phyloP scores from a whole-genome alignment of 768 basidiomycete species.

The Amanita pseudoporphyria region DNA sequence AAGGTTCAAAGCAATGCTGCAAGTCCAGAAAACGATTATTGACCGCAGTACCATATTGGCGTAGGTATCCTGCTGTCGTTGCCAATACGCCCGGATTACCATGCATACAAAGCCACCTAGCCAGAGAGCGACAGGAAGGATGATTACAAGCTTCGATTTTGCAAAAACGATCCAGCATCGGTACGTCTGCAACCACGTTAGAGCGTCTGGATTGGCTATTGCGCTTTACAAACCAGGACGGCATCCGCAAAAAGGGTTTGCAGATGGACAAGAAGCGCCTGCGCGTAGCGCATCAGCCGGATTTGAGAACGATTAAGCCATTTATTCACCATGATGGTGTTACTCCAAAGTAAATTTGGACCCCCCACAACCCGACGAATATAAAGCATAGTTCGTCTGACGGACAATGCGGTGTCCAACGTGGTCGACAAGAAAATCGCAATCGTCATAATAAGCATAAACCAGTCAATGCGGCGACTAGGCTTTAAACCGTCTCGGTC shows the following conservation, averaged over 20 bases:
- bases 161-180: slow-evolving; percentile 14
- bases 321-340: slow-evolving; percentile 9
- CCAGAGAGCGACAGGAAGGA: slow-evolving; percentile 12
- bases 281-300: background rate
- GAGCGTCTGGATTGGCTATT: background rate
- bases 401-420: slow-evolving; percentile 10
- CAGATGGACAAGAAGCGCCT: slow-evolving; percentile 7
- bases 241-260: slow-evolving; percentile 11
- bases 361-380: slow-evolving; percentile 1
- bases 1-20: slow-evolving; percentile 12
- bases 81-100: slow-evolving; percentile 4
- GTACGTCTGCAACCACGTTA: slow-evolving; percentile 8
- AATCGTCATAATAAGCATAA: slow-evolving; percentile 8
- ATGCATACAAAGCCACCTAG: slow-evolving; percentile 7
- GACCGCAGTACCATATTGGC: background rate
- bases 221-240: slow-evolving; percentile 7
- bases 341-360: slow-evolving; percentile 9
- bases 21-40: slow-evolving; percentile 10
- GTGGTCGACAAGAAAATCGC: slow-evolving; percentile 8
- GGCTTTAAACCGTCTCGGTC: slow-evolving; percentile 1
- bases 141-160: slow-evolving; percentile 5
- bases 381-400: slow-evolving; percentile 9
- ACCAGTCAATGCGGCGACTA: slow-evolving; percentile 5
- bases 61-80: background rate
- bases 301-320: background rate